Evolutionary conservation across 352 stramenopile species (phyloP), one percentile per base, ranked within the genome.

Genomic region (Sclerospora graminicola): DNA sequence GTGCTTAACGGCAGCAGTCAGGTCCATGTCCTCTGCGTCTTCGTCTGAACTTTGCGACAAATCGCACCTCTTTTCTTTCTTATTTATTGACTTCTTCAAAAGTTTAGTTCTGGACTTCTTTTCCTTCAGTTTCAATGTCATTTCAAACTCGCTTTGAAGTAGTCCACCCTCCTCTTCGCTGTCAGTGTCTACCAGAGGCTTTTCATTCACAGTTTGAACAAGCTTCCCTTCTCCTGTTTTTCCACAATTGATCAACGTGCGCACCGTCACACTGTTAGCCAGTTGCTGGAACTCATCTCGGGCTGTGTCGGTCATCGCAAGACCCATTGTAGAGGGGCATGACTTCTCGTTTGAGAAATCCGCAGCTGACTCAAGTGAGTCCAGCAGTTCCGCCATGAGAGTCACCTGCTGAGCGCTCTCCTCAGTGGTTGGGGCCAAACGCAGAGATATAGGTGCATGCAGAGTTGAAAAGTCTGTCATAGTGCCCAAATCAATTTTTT

Each of bases 381-480:
- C 69, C 13, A 91, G 50, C 20, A 91, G 49, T 51, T 86, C 50
- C 7, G 74, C 69, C 74, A 87, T 87, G 19, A 73, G 85, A 14
- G 71, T 76, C 9, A 79, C 63, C 38, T 82, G 62, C 26, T 70
- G 64, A 18, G 56, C 53, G 4, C 61, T 68, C 40, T 86, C 60
- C 35, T 67, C 69, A 27, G 65, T 57, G 5, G 61, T 77, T 11
- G 67, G 60, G 45, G 84, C 76, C 21, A 84, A 72, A 2, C 74
- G 69, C 27, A 89, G 48, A 19, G 79, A 70, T 41, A 91, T 88
- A 3, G 76, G 76, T 15, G 72, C 73, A 52, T 91, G 79, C 31
- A 91, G 55, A 26, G 57, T 84, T 36, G 54, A 66, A 39, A 84
- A 91, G 39, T 91, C 76, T n/a, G 78, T 87, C 69, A 89, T 84